Evolutionary conservation across 139 green algal species (phyloP), one percentile per base, ranked within the genome.

Genomic region (Tetradesmus lagerheimii): DNA sequence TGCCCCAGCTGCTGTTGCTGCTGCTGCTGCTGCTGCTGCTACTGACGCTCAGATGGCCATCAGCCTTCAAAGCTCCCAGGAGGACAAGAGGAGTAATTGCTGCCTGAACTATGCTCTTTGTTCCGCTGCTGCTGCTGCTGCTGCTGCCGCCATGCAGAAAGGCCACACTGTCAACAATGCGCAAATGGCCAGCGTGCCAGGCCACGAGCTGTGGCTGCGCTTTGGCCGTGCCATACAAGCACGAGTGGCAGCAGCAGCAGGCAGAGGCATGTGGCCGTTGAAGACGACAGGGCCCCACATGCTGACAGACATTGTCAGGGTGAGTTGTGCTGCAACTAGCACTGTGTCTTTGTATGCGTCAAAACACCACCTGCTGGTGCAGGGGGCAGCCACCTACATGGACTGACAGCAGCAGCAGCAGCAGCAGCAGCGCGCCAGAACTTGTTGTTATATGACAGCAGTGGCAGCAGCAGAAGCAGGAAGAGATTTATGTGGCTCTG

Each of bases 131-230:
- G 31, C 71, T 79, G 31, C 20, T 79, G 31, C 71, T 71, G 57
- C 57, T 71, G 57, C 16, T 71, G 57, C 57, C 31, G 57, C 47
- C 87, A 77, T 88, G 12, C 91, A 95, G 83, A 77, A 91, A 43
- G 57, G 47, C 27, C 82, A 74, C n/a, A 57, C 82, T 5, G 50
- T 92, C 80, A 94, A 94, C 86, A 95, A 94, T 82, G 93, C 93
- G 1, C 88, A 94, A 88, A 92, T 95, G 93, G 93, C 87, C 25
- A 91, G 91, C 47, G 89, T 90, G 62, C 79, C 93, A 6, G 87
- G 87, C 14, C 92, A 93, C 53, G 86, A 89, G n/a, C 75, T 94
- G 27, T 94, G 92, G 92, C 6, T n/a, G 11, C 66, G 53, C 3
- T 67, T 93, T 1, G 53, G 67, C 83, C 27, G 38, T 31, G 53